Evolutionary conservation across 495 filamentous ascomycete species (phyloP).

Genomic region (Achaetomiella virescens): DNA sequence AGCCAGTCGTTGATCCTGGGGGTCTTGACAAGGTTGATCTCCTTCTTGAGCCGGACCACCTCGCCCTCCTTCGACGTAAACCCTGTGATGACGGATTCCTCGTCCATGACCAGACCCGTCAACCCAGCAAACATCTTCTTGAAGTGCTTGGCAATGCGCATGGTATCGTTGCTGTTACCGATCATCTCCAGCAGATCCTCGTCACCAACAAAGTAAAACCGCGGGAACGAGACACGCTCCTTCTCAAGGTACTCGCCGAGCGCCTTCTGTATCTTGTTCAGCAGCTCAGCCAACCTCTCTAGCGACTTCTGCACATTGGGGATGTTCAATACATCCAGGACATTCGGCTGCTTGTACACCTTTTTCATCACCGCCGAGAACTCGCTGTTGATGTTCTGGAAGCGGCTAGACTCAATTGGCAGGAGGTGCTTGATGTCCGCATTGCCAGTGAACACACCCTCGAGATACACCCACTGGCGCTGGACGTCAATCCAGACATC

Average conservation of each 20-base stretch:
- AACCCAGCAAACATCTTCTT: conserved; percentile 99
- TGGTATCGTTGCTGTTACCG: conserved; percentile 94
- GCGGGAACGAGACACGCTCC: conserved; percentile 91
- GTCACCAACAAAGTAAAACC: conserved; percentile 99
- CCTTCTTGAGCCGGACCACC: conserved; percentile 75
- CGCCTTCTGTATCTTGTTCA: conserved; percentile 99
- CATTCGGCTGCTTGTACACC: conserved; percentile 87
- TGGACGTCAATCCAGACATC: conserved; percentile 99
- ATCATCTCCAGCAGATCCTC: conserved; percentile 99
- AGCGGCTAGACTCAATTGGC: conserved; percentile 89
- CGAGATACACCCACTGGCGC: conserved; percentile 97
- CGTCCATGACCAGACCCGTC: conserved; percentile 82
- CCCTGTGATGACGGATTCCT: conserved; percentile 78
- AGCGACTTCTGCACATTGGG: conserved; percentile 91
- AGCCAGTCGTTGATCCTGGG: conserved; percentile 99
- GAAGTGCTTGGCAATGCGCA: conserved; percentile 94
- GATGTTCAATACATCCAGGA: conserved; percentile 92
- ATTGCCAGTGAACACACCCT: conserved; percentile 97
- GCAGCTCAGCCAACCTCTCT: conserved; percentile 85
- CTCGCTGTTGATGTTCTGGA: conserved; percentile 98
- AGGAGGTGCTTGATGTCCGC: conserved; percentile 98
- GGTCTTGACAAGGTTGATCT: conserved; percentile 85
- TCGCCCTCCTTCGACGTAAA: conserved; percentile 97
- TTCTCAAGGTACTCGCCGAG: conserved; percentile 97
- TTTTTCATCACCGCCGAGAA: conserved; percentile 98